Conservation (phyloP, 345 rosid genomes). For the Clarkia xantiana region DNA sequence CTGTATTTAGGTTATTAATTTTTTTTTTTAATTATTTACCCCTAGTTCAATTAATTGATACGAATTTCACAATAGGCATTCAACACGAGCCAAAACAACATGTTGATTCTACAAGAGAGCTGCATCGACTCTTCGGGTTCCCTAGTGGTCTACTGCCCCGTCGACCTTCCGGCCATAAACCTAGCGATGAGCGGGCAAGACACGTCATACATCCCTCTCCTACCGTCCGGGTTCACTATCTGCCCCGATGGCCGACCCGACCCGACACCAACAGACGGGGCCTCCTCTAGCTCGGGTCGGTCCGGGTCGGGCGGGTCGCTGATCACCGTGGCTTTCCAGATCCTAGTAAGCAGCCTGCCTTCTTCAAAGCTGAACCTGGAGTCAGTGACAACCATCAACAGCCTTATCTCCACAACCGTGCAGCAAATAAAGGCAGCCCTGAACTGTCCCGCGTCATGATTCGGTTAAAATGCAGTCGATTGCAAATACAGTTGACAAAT, state of each 20-base stretch:
- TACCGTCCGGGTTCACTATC: slow-evolving; percentile 90
- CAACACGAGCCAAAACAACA: slow-evolving; percentile 65
- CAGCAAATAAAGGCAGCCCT: slow-evolving; percentile 86
- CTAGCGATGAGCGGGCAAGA: slow-evolving; percentile 94
- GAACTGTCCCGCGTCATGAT: slow-evolving; percentile 52
- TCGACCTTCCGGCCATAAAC: slow-evolving; percentile 67
- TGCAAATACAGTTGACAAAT: no score
- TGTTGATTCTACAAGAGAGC: slow-evolving; percentile 93
- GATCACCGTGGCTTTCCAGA: slow-evolving; percentile 86
- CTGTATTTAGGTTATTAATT: no score
- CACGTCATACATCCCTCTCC: slow-evolving; percentile 64
- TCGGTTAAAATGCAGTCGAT: no score
- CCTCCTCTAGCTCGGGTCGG: slow-evolving; percentile 53
- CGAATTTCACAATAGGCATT: slow-evolving; percentile 33
- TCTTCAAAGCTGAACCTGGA: slow-evolving; percentile 83
- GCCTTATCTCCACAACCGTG: slow-evolving; percentile 72
- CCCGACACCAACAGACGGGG: slow-evolving; percentile 32
- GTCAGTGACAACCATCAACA: slow-evolving; percentile 84
- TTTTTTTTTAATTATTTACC: neutral
- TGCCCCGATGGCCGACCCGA: slow-evolving; percentile 49
- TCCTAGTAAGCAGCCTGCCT: slow-evolving; percentile 76
- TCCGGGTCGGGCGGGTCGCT: slow-evolving; percentile 27
- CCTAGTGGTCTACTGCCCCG: slow-evolving; percentile 70
- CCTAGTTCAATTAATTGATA: neutral
- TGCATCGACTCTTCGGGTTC: slow-evolving; percentile 81